phyloP scores from a whole-genome alignment of 1,139 yeast species.

The Blastobotrys persicus region DNA sequence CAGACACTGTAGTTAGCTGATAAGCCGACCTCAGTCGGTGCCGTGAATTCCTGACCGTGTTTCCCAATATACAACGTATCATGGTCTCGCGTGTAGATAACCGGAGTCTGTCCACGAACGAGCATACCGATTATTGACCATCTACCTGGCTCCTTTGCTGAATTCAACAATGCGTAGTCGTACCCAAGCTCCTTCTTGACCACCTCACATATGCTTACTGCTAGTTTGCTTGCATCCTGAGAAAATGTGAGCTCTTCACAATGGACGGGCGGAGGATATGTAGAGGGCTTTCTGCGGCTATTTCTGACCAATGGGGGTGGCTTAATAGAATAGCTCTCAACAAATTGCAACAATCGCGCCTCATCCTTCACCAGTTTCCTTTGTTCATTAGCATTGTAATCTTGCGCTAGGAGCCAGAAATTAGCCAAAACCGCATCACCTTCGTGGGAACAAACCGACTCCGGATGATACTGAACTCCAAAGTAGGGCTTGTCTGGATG shows the following conservation, averaged over 20 bases:
- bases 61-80: conserved; percentile 3
- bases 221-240: conserved; percentile 8
- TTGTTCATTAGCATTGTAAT: conserved; percentile 37
- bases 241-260: neutral
- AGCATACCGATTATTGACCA: conserved; percentile 88
- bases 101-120: conserved; percentile 48
- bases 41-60: neutral
- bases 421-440: conserved; percentile 62
- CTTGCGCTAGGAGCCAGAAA: conserved; percentile 56
- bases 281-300: neutral
- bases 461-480: conserved; percentile 98
- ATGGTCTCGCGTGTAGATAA: conserved; percentile 39
- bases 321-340: conserved; percentile 27
- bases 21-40: neutral
- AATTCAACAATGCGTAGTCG: conserved; percentile 61
- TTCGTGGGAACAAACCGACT: conserved; percentile 75
- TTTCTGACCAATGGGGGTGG: conserved; percentile 21
- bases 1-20: conserved; percentile 39
- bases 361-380: conserved; percentile 18
- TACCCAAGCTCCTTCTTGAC: conserved; percentile 25
- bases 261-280: conserved; percentile 1
- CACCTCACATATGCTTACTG: conserved; percentile 51
- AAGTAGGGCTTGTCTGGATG: conserved; percentile 65
- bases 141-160: conserved; percentile 77
- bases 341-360: conserved; percentile 16